Base-by-base conservation (phyloP, 352 stramenopile species). In the Phytopythium ostracodes region DNA sequence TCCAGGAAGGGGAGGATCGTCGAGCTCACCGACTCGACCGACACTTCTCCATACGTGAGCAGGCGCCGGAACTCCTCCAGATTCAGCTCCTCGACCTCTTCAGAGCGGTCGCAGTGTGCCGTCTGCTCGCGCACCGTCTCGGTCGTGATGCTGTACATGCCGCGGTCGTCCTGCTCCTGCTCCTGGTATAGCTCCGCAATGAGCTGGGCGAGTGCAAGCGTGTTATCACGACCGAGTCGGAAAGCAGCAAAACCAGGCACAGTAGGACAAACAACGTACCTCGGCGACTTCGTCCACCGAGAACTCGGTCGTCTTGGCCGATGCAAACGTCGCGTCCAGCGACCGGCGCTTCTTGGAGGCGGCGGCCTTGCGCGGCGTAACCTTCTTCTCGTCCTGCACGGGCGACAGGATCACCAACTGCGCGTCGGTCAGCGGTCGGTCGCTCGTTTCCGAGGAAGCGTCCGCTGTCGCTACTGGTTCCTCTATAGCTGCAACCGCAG, bases 21-120 rank as follows among this genome's bases (percentile, higher is more conserved):
- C 29, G 69, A 63, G 33, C 76, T 83, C 12, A 94, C 69, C 0
- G 81, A 91, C 57, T 84, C 69, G 35, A 87, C 66, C 33, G 81
- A 87, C 47, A 94, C 83, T 68, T 94, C 85, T 10, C 85, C 85
- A 59, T 94, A 94, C 43, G 85, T 94, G 61, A 92, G 82, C 60
- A 91, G 64, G 11, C 83, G 78, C 11, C 78, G 73, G 54, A 92
- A 89, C 17, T 92, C 83, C 59, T 74, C 81, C 43, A 77, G 50
- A 36, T 64, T 80, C n/a, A 91, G 69, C 52, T 86, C 75, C 10
- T 91, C 70, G n/a, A 94, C 82, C 49, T 91, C 75, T 31, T 79
- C 69, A 25, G 83, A 94, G 17, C 73, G 73, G 18, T 76, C 73
- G 62, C 82, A 89, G 31, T 81, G 56, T 35, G 63, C 70, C 18